These are phyloP conservation scores for Cordyceps cicadae DNA, from an alignment of 2,329 filamentous ascomycete species.

Conservation along the genomic window DNA sequence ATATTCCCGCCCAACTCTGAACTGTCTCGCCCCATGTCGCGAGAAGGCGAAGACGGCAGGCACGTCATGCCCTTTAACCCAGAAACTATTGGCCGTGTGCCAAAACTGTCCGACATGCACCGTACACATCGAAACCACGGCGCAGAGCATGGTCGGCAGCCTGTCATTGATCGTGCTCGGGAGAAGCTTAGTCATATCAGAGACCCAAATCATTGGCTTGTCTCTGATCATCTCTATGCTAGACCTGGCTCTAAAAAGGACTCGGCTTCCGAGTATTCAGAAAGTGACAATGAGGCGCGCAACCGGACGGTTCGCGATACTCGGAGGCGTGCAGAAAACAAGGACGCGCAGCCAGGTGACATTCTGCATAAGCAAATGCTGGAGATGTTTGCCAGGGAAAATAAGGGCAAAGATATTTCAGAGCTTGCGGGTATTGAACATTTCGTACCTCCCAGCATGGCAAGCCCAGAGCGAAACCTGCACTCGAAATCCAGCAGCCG, in stretches of 20 bases:
- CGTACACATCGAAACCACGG: slow-evolving; percentile 23
- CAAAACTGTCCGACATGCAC: slow-evolving; percentile 11
- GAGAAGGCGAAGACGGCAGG: slow-evolving; percentile 21
- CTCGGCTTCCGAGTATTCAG: slow-evolving; percentile 54
- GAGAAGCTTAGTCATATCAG: slow-evolving; percentile 51
- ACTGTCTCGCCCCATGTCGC: slow-evolving; percentile 23
- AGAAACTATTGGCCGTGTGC: slow-evolving; percentile 19
- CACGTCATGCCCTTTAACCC: slow-evolving; percentile 20
- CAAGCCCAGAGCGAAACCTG: slow-evolving; percentile 23
- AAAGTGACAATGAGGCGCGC: slow-evolving; percentile 40
- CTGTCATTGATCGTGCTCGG: slow-evolving; percentile 50
- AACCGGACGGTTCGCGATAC: not conserved
- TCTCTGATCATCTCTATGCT: slow-evolving; percentile 38
- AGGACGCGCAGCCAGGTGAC: slow-evolving; percentile 31
- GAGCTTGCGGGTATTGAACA: slow-evolving; percentile 26
- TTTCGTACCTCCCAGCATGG: slow-evolving; percentile 26
- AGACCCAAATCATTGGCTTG: slow-evolving; percentile 47
- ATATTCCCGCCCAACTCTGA: slow-evolving; percentile 50
- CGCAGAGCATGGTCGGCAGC: slow-evolving; percentile 38
- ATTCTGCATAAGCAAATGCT: slow-evolving; percentile 55
- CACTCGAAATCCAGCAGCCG: slow-evolving; percentile 23
- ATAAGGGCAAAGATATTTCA: slow-evolving; percentile 32
- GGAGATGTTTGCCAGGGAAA: slow-evolving; percentile 50
- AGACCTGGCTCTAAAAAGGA: slow-evolving; percentile 40
- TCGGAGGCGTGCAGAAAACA: not conserved